Conservation (phyloP, 108 stramenopile species). For the Fragilaria crotonensis region DNA sequence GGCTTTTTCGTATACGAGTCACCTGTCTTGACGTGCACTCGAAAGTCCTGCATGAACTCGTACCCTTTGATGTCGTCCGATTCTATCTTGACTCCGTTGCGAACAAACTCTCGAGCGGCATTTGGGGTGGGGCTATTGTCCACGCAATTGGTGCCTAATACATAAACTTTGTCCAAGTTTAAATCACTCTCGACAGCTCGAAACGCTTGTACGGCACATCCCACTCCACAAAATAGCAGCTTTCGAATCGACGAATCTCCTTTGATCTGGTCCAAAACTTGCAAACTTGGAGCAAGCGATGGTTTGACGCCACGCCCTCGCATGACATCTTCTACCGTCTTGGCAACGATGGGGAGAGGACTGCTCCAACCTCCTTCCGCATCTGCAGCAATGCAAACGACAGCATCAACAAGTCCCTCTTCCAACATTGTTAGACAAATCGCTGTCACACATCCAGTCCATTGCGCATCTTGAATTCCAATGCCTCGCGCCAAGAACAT, state of each 20-base stretch:
- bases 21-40: conserved; percentile 66
- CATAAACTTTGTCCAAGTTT: conserved; percentile 58
- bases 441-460: conserved; percentile 71
- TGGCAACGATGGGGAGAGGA: conserved; percentile 64
- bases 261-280: conserved; percentile 58
- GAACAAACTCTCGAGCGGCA: conserved; percentile 61
- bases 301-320: conserved; percentile 76
- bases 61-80: conserved; percentile 31
- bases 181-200: conserved; percentile 59
- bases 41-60: conserved; percentile 85
- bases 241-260: conserved; percentile 45
- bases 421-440: conserved; percentile 68
- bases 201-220: conserved; percentile 74
- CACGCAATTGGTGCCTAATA: conserved; percentile 76
- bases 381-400: conserved; percentile 58
- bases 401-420: conserved; percentile 60
- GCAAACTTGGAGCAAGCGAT: conserved; percentile 62
- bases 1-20: conserved; percentile 58
- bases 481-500: conserved; percentile 55
- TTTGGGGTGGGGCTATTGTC: conserved; percentile 73
- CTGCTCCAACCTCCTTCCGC: conserved; percentile 29
- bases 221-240: conserved; percentile 75
- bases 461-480: conserved; percentile 47
- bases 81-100: conserved; percentile 32
- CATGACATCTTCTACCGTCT: conserved; percentile 47